phyloP scores from a whole-genome alignment of 805 yeast species.

The Saturnispora bothae region DNA sequence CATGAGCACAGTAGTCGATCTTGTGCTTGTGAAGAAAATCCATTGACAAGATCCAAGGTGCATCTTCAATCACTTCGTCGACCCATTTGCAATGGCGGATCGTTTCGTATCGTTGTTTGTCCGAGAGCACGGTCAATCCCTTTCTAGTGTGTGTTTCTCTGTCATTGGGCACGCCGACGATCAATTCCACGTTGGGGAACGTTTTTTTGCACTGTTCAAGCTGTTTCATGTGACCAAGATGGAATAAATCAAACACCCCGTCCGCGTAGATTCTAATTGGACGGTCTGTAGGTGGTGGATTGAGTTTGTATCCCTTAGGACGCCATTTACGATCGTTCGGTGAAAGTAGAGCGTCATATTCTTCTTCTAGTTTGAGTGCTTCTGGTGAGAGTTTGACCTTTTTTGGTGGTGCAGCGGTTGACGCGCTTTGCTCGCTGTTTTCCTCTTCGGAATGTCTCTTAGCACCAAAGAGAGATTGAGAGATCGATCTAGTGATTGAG shows the following conservation, averaged over 20 bases:
- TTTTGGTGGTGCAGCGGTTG: background rate
- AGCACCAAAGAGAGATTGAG: constrained; percentile 11
- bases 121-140: constrained; percentile 86
- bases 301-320: constrained; percentile 69
- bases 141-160: constrained; percentile 82
- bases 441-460: constrained; percentile 5
- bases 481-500: constrained; percentile 11
- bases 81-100: constrained; percentile 93
- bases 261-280: constrained; percentile 95
- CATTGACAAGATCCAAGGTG: constrained; percentile 91
- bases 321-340: constrained; percentile 64
- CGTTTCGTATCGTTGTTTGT: constrained; percentile 84
- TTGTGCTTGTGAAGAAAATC: constrained; percentile 69
- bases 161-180: constrained; percentile 89
- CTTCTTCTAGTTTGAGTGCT: constrained; percentile 36
- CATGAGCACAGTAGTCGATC: constrained; percentile 96
- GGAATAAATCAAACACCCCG: constrained; percentile 95
- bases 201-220: constrained; percentile 94
- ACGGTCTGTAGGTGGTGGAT: constrained; percentile 74
- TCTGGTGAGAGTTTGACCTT: constrained; percentile 31
- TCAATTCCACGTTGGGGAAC: constrained; percentile 71
- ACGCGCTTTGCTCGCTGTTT: background rate
- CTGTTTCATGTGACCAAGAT: constrained; percentile 96
- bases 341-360: constrained; percentile 55
- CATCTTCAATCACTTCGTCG: constrained; percentile 87